Percentiles rank a stretch among this genome's conserved stretches.
phyloP scores from a whole-genome alignment of 805 yeast species.

The Candida odintsovae region DNA sequence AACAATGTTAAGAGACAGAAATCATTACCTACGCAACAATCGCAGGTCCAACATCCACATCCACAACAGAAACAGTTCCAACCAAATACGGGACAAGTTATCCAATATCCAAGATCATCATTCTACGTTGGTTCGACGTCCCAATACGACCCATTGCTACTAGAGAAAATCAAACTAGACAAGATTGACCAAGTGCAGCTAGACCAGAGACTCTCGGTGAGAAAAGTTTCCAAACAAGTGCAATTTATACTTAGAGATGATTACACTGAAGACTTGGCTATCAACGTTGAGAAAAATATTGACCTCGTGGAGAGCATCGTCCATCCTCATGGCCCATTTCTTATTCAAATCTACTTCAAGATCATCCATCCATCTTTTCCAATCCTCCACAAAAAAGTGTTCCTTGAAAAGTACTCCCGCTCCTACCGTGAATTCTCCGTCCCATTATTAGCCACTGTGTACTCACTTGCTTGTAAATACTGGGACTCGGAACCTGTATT shows the following conservation, averaged over 20 bases:
- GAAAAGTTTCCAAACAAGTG: conserved; percentile 73
- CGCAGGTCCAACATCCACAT: conserved; percentile 1
- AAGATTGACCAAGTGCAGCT: conserved; percentile 79
- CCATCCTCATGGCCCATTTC: conserved; percentile 86
- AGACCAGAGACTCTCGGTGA: conserved; percentile 55
- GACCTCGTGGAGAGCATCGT: conserved; percentile 81
- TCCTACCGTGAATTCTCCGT: conserved; percentile 92
- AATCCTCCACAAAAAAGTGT: conserved; percentile 83
- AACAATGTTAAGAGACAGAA: conserved; percentile 2
- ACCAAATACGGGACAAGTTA: conserved; percentile 28
- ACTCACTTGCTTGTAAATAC: conserved; percentile 85
- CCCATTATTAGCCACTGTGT: conserved; percentile 85
- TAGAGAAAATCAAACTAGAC: conserved; percentile 58
- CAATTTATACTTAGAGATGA: conserved; percentile 81
- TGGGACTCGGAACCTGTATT: conserved; percentile 76
- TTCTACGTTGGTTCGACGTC: conserved; percentile 88
- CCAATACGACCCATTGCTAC: conserved; percentile 64
- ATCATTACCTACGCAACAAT: conserved; percentile 4
- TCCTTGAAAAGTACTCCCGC: conserved; percentile 82
- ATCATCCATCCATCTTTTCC: conserved; percentile 91
- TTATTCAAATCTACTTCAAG: conserved; percentile 76
- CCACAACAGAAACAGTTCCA: conserved; percentile 11
- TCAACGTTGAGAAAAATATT: conserved; percentile 66
- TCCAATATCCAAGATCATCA: conserved; percentile 86
- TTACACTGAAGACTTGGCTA: conserved; percentile 61